Conservation (phyloP, 176 grass and related monocot species). For the Triticum timopheevii region DNA sequence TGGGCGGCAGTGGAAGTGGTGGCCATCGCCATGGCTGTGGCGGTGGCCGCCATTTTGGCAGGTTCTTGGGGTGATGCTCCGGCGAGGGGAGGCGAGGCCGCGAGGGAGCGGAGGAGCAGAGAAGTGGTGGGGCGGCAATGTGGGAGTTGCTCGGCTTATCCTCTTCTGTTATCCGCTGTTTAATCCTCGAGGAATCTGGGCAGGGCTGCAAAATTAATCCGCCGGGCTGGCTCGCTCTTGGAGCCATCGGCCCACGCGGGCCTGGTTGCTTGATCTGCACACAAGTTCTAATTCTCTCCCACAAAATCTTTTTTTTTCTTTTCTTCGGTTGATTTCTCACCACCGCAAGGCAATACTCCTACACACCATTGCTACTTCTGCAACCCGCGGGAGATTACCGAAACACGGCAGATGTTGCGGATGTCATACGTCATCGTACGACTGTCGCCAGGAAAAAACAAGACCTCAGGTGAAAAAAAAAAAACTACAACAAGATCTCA, state of each 20-base stretch:
- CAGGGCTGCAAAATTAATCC: background rate
- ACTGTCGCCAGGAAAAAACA: no score
- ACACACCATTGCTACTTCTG: no score
- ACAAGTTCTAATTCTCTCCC: background rate
- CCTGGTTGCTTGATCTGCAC: background rate
- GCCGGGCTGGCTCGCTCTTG: background rate
- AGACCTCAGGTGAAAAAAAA: no score
- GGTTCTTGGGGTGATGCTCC: background rate
- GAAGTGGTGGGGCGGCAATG: background rate
- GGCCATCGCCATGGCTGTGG: conserved; percentile 42
- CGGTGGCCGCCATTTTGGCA: conserved; percentile 28
- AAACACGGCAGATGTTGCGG: no score
- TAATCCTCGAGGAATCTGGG: background rate
- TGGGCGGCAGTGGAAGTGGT: conserved; percentile 37
- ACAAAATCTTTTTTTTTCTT: no score
- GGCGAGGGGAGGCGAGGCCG: background rate
- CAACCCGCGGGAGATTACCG: no score
- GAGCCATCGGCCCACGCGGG: background rate
- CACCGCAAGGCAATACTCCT: no score
- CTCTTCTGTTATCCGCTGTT: conserved; percentile 42
- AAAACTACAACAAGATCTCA: no score
- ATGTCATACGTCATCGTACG: no score
- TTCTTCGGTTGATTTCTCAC: no score
- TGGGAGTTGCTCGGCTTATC: conserved; percentile 54
- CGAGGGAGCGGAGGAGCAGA: background rate